These are phyloP conservation scores for Hirsutella thompsonii DNA, from an alignment of 2,329 filamentous ascomycete species.

Conservation along the genomic window DNA sequence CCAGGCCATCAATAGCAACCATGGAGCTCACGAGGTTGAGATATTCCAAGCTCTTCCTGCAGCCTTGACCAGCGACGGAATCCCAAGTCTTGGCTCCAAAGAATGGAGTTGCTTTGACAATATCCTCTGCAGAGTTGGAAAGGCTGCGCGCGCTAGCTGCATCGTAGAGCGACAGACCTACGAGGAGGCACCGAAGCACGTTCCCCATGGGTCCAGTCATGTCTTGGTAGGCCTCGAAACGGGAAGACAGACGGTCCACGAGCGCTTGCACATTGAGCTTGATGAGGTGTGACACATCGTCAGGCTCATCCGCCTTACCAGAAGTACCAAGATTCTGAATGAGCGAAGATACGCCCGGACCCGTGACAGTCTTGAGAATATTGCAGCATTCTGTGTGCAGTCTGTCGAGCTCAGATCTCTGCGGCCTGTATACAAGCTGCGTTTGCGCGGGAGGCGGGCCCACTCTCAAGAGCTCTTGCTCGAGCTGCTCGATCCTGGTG, in stretches of 20 bases:
- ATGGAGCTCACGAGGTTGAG: conserved; percentile 20
- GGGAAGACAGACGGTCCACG: conserved; percentile 51
- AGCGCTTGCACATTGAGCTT: conserved; percentile 52
- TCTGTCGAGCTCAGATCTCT: conserved; percentile 50
- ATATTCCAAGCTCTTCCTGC: conserved; percentile 27
- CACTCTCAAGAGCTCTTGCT: conserved; percentile 48
- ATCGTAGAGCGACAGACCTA: conserved; percentile 56
- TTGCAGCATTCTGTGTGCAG: conserved; percentile 78
- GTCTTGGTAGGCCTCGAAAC: conserved; percentile 74
- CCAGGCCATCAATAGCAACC: conserved; percentile 33
- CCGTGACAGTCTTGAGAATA: conserved; percentile 51
- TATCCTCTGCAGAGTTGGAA: conserved; percentile 18
- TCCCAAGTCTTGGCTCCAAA: conserved; percentile 31
- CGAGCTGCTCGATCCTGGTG: conserved; percentile 49
- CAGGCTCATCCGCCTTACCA: conserved; percentile 7
- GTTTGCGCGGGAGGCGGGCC: conserved; percentile 54
- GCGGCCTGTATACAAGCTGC: conserved; percentile 57
- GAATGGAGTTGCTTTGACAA: conserved; percentile 41
- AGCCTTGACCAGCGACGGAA: conserved; percentile 8
- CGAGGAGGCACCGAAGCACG: conserved; percentile 64
- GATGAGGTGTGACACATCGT: conserved; percentile 33
- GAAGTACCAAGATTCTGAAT: conserved; percentile 12
- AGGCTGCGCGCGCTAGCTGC: conserved; percentile 27
- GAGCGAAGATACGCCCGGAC: conserved; percentile 27
- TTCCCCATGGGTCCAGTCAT: conserved; percentile 66